phyloP scores from a whole-genome alignment of 371 early-diverging fungal species.

The Actinomortierella wolfii region DNA sequence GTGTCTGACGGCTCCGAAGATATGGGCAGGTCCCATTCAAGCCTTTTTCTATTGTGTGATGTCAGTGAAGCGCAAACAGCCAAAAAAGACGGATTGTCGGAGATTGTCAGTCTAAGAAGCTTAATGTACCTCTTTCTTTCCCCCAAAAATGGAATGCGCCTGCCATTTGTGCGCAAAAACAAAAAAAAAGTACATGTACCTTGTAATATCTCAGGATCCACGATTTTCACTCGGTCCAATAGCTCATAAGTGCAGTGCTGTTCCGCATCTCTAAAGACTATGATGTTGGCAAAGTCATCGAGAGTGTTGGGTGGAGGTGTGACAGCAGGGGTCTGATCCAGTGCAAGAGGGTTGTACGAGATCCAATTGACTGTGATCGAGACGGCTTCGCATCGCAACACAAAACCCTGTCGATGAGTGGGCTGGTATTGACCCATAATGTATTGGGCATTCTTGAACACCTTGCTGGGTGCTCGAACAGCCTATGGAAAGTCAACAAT shows the following conservation, averaged over 20 bases:
- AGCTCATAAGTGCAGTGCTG: constrained; percentile 46
- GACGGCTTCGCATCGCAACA: constrained; percentile 23
- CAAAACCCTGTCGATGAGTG: constrained; percentile 25
- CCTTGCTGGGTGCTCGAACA: constrained; percentile 26
- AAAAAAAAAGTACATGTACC: constrained; percentile 5
- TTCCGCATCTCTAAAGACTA: constrained; percentile 37
- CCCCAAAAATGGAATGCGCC: neutral
- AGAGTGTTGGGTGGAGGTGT: constrained; percentile 32
- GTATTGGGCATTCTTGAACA: constrained; percentile 37
- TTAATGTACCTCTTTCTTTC: neutral
- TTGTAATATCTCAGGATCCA: constrained; percentile 16
- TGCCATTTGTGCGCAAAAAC: too few relatives aligned
- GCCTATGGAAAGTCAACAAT: too few relatives aligned
- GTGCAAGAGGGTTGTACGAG: constrained; percentile 37
- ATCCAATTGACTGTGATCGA: constrained; percentile 44
- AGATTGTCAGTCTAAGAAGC: neutral
- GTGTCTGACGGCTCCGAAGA: constrained; percentile 26
- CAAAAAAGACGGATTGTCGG: neutral
- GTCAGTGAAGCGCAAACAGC: too few relatives aligned
- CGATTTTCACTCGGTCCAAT: constrained; percentile 32
- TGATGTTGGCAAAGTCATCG: constrained; percentile 45
- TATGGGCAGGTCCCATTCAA: constrained; percentile 28
- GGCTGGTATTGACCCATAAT: constrained; percentile 19
- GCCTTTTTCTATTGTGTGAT: neutral
- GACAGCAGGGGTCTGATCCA: constrained; percentile 44